Evolutionary conservation across 1,139 yeast species (phyloP).

Genomic region (Lodderomyces metapsilosis): DNA sequence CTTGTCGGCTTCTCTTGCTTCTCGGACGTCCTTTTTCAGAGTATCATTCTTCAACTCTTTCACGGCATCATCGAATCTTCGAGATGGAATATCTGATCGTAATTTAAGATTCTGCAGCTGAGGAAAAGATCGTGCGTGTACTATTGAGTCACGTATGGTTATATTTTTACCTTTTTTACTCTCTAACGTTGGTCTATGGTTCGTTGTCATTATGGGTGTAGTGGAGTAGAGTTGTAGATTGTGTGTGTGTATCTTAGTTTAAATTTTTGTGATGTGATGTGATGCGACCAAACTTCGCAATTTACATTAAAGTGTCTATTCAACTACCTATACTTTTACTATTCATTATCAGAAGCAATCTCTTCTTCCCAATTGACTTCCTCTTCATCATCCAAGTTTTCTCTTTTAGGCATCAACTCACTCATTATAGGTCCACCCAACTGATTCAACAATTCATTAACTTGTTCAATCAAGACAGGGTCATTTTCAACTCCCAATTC

Average conservation of each 20-base stretch:
- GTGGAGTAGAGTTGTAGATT: neutral
- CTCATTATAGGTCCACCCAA: conserved; percentile 60
- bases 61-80: conserved; percentile 20
- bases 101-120: conserved; percentile 70
- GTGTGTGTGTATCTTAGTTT: neutral
- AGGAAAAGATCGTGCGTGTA: conserved; percentile 68
- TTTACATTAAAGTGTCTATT: too few species aligned
- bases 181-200: conserved; percentile 87
- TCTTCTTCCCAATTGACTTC: conserved; percentile 45
- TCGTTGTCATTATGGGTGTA: conserved; percentile 37
- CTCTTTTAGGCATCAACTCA: conserved; percentile 44
- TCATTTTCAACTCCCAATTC: conserved; percentile 49
- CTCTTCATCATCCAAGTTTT: conserved; percentile 31
- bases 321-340: neutral
- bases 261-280: conserved; percentile 2
- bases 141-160: conserved; percentile 42
- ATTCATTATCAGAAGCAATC: conserved; percentile 29
- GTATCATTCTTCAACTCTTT: conserved; percentile 26
- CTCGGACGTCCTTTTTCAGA: too few species aligned
- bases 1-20: too few species aligned
- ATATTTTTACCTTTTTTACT: conserved; percentile 72
- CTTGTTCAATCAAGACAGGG: conserved; percentile 54
- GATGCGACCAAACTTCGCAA: too few species aligned
- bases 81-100: conserved; percentile 33
- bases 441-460: conserved; percentile 47